These are phyloP conservation scores for Claviceps africana DNA, from an alignment of 2,329 filamentous ascomycete species.

Conservation along the genomic window DNA sequence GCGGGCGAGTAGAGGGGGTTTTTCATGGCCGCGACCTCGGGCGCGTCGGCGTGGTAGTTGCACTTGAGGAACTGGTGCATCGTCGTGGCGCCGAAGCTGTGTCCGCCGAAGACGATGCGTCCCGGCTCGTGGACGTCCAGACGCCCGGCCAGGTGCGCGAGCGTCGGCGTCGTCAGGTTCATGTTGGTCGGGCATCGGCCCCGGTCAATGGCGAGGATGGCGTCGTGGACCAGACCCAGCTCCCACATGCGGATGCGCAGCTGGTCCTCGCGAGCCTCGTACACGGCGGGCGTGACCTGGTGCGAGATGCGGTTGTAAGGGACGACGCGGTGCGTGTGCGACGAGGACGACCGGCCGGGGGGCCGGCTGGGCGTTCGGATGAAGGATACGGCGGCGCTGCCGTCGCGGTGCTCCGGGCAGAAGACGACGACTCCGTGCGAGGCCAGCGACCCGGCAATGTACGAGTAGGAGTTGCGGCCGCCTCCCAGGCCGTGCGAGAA, in stretches of 20 bases:
- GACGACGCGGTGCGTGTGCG: constrained; percentile 18
- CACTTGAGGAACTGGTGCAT: constrained; percentile 66
- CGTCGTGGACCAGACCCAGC: constrained; percentile 55
- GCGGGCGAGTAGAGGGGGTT: constrained; percentile 48
- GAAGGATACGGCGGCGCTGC: constrained; percentile 61
- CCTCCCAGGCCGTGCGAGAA: constrained; percentile 81
- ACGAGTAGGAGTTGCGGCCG: constrained; percentile 72
- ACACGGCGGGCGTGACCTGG: constrained; percentile 48
- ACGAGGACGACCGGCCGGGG: constrained; percentile 13
- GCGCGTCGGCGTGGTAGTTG: constrained; percentile 49
- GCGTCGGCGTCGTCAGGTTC: constrained; percentile 32
- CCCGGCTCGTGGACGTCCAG: constrained; percentile 60
- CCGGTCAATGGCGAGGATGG: constrained; percentile 50
- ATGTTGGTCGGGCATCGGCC: constrained; percentile 37
- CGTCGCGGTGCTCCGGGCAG: constrained; percentile 72
- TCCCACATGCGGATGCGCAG: constrained; percentile 68
- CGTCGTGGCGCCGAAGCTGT: constrained; percentile 69
- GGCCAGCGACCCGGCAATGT: constrained; percentile 62
- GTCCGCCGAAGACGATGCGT: constrained; percentile 60
- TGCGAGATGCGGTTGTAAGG: constrained; percentile 46
- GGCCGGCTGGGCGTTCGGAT: constrained; percentile 47
- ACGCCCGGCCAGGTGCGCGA: constrained; percentile 44
- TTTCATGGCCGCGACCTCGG: constrained; percentile 32
- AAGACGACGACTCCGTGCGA: constrained; percentile 71
- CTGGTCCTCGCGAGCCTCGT: constrained; percentile 54